phyloP scores from a whole-genome alignment of 1,139 yeast species.

The Kurtzmaniella quercitrusa region DNA sequence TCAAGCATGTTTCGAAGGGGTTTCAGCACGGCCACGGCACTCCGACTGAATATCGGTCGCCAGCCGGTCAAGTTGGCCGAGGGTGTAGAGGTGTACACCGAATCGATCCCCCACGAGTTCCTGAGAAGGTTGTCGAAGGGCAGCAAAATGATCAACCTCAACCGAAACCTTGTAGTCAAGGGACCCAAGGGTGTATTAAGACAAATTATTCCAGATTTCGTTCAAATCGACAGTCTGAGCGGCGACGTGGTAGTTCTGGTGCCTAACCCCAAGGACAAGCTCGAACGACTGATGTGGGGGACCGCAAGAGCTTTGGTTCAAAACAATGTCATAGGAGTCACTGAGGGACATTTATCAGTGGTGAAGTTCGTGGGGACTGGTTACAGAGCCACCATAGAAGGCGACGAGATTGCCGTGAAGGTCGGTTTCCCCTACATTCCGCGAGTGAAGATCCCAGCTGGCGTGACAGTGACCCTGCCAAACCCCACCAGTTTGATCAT shows the following conservation, averaged over 20 bases:
- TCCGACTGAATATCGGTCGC: slow-evolving; percentile 39
- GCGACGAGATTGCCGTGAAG: slow-evolving; percentile 63
- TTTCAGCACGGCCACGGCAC: slow-evolving; percentile 23
- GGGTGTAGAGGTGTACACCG: slow-evolving; percentile 30
- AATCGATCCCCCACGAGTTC: slow-evolving; percentile 39
- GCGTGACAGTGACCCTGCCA: slow-evolving; percentile 71
- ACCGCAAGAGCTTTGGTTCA: slow-evolving; percentile 76
- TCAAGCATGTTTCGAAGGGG: slow-evolving; percentile 1
- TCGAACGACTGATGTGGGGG: slow-evolving; percentile 94
- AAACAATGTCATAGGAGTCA: slow-evolving; percentile 80
- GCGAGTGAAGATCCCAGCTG: slow-evolving; percentile 72
- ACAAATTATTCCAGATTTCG: slow-evolving; percentile 70
- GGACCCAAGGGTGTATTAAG: slow-evolving; percentile 79
- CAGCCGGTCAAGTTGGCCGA: slow-evolving; percentile 32
- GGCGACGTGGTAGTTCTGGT: slow-evolving; percentile 52
- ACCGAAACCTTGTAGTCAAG: slow-evolving; percentile 57
- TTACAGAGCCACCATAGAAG: slow-evolving; percentile 76
- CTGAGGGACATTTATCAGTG: slow-evolving; percentile 88
- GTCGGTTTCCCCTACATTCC: slow-evolving; percentile 73
- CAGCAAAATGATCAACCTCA: slow-evolving; percentile 51
- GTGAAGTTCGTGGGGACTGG: slow-evolving; percentile 96
- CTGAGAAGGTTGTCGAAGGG: slow-evolving; percentile 67
- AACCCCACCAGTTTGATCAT: slow-evolving; percentile 83
- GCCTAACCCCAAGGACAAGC: slow-evolving; percentile 50
- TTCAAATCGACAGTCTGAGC: slow-evolving; percentile 34